These are phyloP conservation scores for Aquilaria malaccensis DNA, from an alignment of 345 rosid genomes.

Conservation along the genomic window DNA sequence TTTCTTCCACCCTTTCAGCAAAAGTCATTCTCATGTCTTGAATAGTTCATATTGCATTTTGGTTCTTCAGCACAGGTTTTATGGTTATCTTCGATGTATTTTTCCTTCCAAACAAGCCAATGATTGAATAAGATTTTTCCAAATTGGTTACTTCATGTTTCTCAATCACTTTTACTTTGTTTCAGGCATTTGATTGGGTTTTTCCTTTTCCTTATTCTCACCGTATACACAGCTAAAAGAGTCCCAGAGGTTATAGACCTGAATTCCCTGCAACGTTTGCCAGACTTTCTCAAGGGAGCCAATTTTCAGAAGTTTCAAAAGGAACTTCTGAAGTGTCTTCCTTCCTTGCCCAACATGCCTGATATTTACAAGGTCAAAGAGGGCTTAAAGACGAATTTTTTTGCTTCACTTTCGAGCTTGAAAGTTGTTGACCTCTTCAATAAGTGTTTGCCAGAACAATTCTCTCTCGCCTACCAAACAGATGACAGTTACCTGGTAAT, in stretches of 20 bases:
- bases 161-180: conserved; percentile 1
- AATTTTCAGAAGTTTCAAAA: conserved; percentile 23
- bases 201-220: conserved; percentile 23
- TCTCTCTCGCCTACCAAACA: conserved; percentile 7
- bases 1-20: too few relatives aligned
- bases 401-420: conserved; percentile 13
- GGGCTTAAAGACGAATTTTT: conserved; percentile 14
- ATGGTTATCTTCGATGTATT: background rate
- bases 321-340: conserved; percentile 18
- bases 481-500: conserved; percentile 2
- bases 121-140: background rate
- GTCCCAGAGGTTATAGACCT: conserved; percentile 19
- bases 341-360: conserved; percentile 17
- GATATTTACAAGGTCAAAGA: conserved; percentile 11
- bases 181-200: conserved; percentile 31
- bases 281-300: conserved; percentile 5
- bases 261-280: conserved; percentile 7
- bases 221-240: conserved; percentile 21
- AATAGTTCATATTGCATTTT: background rate
- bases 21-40: background rate
- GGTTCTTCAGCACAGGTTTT: background rate
- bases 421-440: conserved; percentile 6
- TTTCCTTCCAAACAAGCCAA: background rate
- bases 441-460: conserved; percentile 8
- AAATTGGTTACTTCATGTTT: background rate